A percentile compares a stretch with the other conserved stretches of the same genome.
Conservation (phyloP, 2,329 filamentous ascomycete genomes). For the Epichloe sibirici region DNA sequence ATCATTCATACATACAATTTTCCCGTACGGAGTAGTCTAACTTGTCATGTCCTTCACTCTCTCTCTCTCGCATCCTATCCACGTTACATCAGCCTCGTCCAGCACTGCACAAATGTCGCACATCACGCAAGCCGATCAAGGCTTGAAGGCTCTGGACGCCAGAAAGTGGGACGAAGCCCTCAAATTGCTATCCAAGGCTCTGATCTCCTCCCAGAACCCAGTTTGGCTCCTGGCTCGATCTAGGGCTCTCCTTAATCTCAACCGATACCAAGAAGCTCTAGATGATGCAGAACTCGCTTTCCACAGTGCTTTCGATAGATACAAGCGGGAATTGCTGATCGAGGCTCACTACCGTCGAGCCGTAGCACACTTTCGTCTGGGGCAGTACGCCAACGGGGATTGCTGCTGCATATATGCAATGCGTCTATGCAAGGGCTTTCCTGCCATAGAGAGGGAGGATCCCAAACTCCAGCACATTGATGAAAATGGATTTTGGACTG, state of each 20-base stretch:
- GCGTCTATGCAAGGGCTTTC: slow-evolving; percentile 21
- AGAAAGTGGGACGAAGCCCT: slow-evolving; percentile 59
- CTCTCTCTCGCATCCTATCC: neutral
- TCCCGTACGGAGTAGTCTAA: neutral
- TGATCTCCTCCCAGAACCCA: slow-evolving; percentile 55
- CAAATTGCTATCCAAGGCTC: slow-evolving; percentile 51
- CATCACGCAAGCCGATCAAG: slow-evolving; percentile 39
- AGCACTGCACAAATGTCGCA: slow-evolving; percentile 33
- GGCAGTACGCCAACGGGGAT: slow-evolving; percentile 62
- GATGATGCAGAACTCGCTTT: slow-evolving; percentile 58
- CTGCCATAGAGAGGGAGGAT: slow-evolving; percentile 21
- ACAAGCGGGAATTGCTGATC: slow-evolving; percentile 61
- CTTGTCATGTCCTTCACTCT: neutral
- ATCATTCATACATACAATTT: no score
- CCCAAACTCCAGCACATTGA: slow-evolving; percentile 23
- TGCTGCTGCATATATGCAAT: slow-evolving; percentile 52
- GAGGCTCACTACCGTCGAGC: slow-evolving; percentile 74
- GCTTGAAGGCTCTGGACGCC: slow-evolving; percentile 51
- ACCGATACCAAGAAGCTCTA: slow-evolving; percentile 51
- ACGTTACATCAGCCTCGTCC: neutral
- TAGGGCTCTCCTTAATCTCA: slow-evolving; percentile 59
- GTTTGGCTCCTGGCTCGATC: slow-evolving; percentile 74
- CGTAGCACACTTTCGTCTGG: slow-evolving; percentile 58
- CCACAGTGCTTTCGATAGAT: slow-evolving; percentile 50
- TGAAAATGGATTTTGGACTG: slow-evolving; percentile 34